phyloP scores from a whole-genome alignment of 1,284 basidiomycete species.

The Trichosporon ovoides region DNA sequence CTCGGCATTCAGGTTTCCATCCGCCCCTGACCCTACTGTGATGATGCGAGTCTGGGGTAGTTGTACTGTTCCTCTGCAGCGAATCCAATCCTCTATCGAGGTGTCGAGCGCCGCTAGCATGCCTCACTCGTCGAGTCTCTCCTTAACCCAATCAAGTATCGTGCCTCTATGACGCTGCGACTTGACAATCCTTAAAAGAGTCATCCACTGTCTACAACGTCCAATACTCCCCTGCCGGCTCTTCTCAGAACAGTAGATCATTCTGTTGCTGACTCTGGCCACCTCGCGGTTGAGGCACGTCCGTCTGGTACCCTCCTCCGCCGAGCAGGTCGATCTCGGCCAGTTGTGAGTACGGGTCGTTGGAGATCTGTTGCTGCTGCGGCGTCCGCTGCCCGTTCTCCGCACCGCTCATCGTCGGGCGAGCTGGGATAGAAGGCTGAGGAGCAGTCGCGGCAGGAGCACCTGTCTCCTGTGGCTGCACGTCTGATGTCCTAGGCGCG shows the following conservation, averaged over 20 bases:
- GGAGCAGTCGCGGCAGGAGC: slow-evolving; percentile 9
- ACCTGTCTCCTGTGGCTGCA: slow-evolving; percentile 26
- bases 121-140: too few relatives aligned
- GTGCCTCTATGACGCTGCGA: too few relatives aligned
- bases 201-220: background rate
- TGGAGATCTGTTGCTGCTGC: slow-evolving; percentile 6
- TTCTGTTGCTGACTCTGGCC: slow-evolving; percentile 22
- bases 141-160: too few relatives aligned
- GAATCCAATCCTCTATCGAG: too few relatives aligned
- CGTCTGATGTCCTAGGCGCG: slow-evolving; percentile 3
- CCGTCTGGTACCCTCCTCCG: slow-evolving; percentile 41
- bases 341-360: slow-evolving; percentile 47
- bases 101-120: too few relatives aligned
- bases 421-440: slow-evolving; percentile 1
- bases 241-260: slow-evolving; percentile 34
- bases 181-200: background rate
- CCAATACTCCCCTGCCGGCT: background rate
- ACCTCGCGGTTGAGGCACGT: slow-evolving; percentile 40
- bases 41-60: too few relatives aligned
- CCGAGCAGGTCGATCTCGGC: slow-evolving; percentile 42
- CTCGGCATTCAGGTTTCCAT: too few relatives aligned
- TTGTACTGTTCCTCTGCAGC: too few relatives aligned
- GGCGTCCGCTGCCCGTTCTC: background rate
- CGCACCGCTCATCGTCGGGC: slow-evolving; percentile 2
- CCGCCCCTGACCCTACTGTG: too few relatives aligned